Base-by-base conservation (phyloP, 1,284 basidiomycete species). In the Cutaneotrichosporon spelunceum region DNA sequence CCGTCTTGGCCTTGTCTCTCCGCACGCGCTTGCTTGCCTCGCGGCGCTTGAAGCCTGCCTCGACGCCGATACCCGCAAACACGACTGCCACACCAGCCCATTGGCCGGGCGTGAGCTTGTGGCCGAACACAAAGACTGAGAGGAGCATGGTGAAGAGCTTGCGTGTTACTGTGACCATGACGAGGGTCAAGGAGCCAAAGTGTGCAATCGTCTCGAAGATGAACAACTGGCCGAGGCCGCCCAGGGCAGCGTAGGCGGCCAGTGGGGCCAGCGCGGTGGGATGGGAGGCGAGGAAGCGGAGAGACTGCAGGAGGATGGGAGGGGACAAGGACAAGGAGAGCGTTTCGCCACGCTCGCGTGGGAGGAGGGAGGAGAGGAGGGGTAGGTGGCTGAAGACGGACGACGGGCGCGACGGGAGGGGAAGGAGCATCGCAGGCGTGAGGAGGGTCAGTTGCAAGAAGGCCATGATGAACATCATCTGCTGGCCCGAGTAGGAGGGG, bases 111-210 rank as follows among this genome's bases (percentile, higher is more conserved):
- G 88, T 88, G 57, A 99, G 82, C 65, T 83, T 85, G 79, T 99
- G 95, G 69, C 91, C 87, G 78, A 97, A 99, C 1, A 98, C 86
- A 27, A 95, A 77, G 5, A 99, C 93, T 8, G 91, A 94, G 39
- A 99, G 83, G 14, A 99, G 83, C 95, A 99, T 99, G 5, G 95
- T 98, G 77, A 97, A 96, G 74, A 99, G 83, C 80, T 99, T 99
- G 61, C 96, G 85, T n/a, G 95, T 99, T 59, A 99, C 84, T 1
- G 93, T 97, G 70, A 97, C 90, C 44, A 90, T 96, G 57, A 93
- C 91, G 29, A 97, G 82, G 1, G 95, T 98, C 63, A 99, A 81
- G 10, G 89, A 92, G 21, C 96, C 96, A 75, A 98, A 99, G 71
- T 94, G 89, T 69, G 93, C 89, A 62, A 99, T 83, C 0, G 96